Evolutionary conservation across 2,329 filamentous ascomycete species (phyloP), one percentile per base, ranked within the genome.

Genomic region (Fusarium avenaceum): DNA sequence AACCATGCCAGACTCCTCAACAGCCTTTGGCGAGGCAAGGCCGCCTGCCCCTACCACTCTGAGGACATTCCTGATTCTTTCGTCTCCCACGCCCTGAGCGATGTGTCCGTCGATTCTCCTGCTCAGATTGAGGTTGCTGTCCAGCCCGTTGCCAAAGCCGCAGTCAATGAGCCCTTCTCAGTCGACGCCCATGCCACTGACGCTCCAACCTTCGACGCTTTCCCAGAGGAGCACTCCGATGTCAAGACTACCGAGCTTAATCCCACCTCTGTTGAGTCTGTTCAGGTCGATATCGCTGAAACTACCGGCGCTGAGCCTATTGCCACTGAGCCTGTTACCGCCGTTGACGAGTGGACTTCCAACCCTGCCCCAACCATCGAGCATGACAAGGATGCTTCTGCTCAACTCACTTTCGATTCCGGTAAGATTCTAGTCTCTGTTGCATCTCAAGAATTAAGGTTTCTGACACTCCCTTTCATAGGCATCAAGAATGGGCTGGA

Each of bases 1-100:
- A 44, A 67, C 11, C 54, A 64, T 1, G 4, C 13, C 1, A 42
- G 33, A 2, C 11, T 33, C 6, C 35, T 73, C 1, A 19, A 28
- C 4, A 28, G n/a, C 0, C 53, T 68, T 3, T 70, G 71, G 70
- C 63, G 59, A 1, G 26, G n/a, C 4, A 40, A 63, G n/a, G 0
- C 33, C 3, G 11, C 13, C 0, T 73, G 68, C 10, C 66, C 71
- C 1, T 70, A 49, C 7, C 68, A 73, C 6, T 2, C 15, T 4
- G 28, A 44, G 4, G 15, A 2, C 17, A 7, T 38, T n/a, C 5
- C 17, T 38, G 35, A 38, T 17, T 19, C 9, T 10, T 15, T 15
- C 7, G 3, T 13, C 9, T 2, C 15, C 13, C 17, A 22, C 3
- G 20, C 8, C 2, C 19, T 32, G 3, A 8, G 15, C 13, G 4